Evolutionary conservation across 2,329 filamentous ascomycete genomes (phyloP).

Genomic region (Emergomyces pasteurianus): DNA sequence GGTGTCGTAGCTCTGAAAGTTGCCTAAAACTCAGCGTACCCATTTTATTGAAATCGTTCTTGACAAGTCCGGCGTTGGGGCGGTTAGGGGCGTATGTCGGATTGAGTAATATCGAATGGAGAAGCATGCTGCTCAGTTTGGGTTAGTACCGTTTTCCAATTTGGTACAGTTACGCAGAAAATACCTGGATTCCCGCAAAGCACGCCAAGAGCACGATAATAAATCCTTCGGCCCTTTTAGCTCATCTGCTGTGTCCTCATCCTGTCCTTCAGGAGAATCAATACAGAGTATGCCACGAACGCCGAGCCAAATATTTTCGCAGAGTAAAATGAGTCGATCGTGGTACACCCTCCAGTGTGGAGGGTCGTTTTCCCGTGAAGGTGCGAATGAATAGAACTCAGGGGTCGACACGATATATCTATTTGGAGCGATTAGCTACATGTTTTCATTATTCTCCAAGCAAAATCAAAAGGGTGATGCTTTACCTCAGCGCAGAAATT

Average conservation of each 20-base stretch:
- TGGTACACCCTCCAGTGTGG: constrained; percentile 24
- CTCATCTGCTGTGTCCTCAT: constrained; percentile 56
- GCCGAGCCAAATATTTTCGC: constrained; percentile 60
- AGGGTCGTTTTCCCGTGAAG: constrained; percentile 11
- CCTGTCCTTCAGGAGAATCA: constrained; percentile 77
- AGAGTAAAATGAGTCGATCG: constrained; percentile 45
- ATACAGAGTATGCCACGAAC: constrained; percentile 75
- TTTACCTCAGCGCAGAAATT: constrained; percentile 53
- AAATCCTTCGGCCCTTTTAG: constrained; percentile 71
- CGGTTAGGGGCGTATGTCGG: constrained; percentile 36
- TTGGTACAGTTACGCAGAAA: constrained; percentile 10
- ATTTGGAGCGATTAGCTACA: background rate
- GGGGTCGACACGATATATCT: constrained; percentile 41
- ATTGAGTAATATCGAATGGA: constrained; percentile 51
- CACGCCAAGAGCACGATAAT: constrained; percentile 88
- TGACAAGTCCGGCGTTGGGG: constrained; percentile 37
- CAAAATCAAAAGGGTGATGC: background rate
- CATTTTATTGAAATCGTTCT: constrained; percentile 49
- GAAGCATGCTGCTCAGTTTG: constrained; percentile 49
- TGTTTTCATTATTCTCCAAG: background rate
- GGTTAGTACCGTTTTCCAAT: constrained; percentile 1
- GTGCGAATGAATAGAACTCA: constrained; percentile 24
- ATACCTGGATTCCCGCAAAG: constrained; percentile 86
- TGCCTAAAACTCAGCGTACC: constrained; percentile 71
- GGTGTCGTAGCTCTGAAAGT: constrained; percentile 69